Evolutionary conservation across 2,329 filamentous ascomycete species (phyloP).

Genomic region (Aspergillus tubingensis): DNA sequence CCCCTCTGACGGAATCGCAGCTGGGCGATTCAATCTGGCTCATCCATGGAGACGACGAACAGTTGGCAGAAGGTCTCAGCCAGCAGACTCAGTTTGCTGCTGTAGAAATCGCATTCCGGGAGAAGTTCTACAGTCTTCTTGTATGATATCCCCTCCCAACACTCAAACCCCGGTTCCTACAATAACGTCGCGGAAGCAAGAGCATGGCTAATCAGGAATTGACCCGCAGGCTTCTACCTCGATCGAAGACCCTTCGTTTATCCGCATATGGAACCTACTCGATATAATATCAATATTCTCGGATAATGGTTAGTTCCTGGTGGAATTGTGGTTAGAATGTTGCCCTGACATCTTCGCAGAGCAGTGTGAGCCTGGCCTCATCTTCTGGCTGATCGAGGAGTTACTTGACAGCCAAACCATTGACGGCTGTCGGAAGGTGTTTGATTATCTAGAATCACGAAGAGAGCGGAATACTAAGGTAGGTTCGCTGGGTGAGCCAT

Average conservation of each 20-base stretch:
- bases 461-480: slow-evolving; percentile 81
- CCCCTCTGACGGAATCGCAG: slow-evolving; percentile 70
- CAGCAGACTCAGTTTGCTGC: slow-evolving; percentile 64
- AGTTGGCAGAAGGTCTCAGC: slow-evolving; percentile 40
- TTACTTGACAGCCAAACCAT: slow-evolving; percentile 95
- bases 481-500: slow-evolving; percentile 22
- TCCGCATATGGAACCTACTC: slow-evolving; percentile 87
- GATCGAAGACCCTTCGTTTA: slow-evolving; percentile 77
- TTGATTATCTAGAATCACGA: slow-evolving; percentile 92
- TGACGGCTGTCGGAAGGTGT: slow-evolving; percentile 83
- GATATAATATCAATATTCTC: slow-evolving; percentile 89
- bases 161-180: not conserved
- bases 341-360: slow-evolving; percentile 37
- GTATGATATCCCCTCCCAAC: slow-evolving; percentile 53
- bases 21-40: slow-evolving; percentile 43
- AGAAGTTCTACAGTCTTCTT: slow-evolving; percentile 76
- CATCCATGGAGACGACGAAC: slow-evolving; percentile 34
- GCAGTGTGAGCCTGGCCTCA: slow-evolving; percentile 72
- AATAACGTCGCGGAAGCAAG: not conserved
- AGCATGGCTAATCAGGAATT: slow-evolving; percentile 17
- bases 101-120: slow-evolving; percentile 80
- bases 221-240: slow-evolving; percentile 64
- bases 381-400: slow-evolving; percentile 92
- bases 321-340: not conserved
- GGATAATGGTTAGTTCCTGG: slow-evolving; percentile 67